phyloP scores from a whole-genome alignment of 2,329 filamentous ascomycete species.

The Knufia fluminis region DNA sequence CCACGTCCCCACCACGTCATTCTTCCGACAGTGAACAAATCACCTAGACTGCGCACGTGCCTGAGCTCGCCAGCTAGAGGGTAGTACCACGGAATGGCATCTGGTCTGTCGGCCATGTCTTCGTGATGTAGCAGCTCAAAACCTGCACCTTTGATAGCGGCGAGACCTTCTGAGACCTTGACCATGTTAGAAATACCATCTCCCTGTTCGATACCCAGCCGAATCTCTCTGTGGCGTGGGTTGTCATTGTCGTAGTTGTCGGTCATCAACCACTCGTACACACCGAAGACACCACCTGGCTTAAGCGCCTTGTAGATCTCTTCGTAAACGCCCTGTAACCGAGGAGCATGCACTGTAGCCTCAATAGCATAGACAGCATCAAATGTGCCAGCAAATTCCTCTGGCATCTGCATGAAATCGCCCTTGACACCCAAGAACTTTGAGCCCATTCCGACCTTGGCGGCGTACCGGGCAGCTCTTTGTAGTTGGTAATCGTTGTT shows the following conservation, averaged over 20 bases:
- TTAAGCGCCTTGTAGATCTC: slow-evolving; percentile 94
- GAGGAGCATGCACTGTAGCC: slow-evolving; percentile 89
- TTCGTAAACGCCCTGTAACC: slow-evolving; percentile 81
- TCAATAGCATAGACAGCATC: slow-evolving; percentile 97
- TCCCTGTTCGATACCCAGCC: slow-evolving; percentile 88
- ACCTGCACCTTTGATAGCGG: slow-evolving; percentile 76
- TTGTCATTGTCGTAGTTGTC: slow-evolving; percentile 87
- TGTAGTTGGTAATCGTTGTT: slow-evolving; percentile 99
- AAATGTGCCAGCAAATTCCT: slow-evolving; percentile 58
- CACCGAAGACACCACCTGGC: slow-evolving; percentile 88
- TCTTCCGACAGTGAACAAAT: slow-evolving; percentile 64
- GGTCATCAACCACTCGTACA: slow-evolving; percentile 99
- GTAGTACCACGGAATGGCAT: slow-evolving; percentile 86
- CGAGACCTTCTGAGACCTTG: slow-evolving; percentile 67
- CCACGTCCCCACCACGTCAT: slow-evolving; percentile 81
- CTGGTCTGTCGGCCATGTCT: slow-evolving; percentile 69
- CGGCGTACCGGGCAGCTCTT: slow-evolving; percentile 76
- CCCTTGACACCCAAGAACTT: slow-evolving; percentile 86
- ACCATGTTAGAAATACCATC: slow-evolving; percentile 98
- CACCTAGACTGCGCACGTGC: slow-evolving; percentile 69
- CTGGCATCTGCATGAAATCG: slow-evolving; percentile 98
- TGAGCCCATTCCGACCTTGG: slow-evolving; percentile 67
- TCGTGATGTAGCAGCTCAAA: slow-evolving; percentile 78
- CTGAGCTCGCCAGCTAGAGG: slow-evolving; percentile 76
- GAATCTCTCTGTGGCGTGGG: slow-evolving; percentile 75